Percentiles rank a stretch among this genome's conserved stretches.
These are phyloP conservation scores for Camelina hispida DNA, from an alignment of 345 rosid genomes.

Conservation along the genomic window DNA sequence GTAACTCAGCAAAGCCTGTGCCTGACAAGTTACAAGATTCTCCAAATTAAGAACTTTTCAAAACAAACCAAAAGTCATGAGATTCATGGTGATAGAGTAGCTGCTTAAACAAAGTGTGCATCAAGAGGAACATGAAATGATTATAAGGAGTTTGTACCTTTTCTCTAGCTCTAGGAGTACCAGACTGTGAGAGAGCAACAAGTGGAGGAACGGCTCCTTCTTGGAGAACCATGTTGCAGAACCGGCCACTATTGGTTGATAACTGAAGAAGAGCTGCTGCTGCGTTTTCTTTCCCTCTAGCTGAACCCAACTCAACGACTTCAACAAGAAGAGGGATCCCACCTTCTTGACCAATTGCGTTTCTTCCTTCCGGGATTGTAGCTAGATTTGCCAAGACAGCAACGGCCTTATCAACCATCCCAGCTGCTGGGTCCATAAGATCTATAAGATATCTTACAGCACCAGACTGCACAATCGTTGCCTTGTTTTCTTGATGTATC, in stretches of 20 bases:
- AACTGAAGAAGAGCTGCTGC: conserved; percentile 99
- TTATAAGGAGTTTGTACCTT: conserved; percentile 58
- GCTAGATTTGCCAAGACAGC: conserved; percentile 97
- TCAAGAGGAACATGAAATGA: not conserved
- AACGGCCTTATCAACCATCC: conserved; percentile 99
- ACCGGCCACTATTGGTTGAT: conserved; percentile 70
- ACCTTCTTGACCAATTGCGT: conserved; percentile 75
- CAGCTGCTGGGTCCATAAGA: conserved; percentile 97
- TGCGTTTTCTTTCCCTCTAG: conserved; percentile 97
- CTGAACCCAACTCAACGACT: conserved; percentile 97
- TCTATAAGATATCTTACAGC: conserved; percentile 90
- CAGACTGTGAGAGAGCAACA: conserved; percentile 88
- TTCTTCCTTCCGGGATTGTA: conserved; percentile 77
- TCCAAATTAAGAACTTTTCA: conserved; percentile 2
- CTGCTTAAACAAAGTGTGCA: not conserved
- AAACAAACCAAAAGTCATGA: not conserved
- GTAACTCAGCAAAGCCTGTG: conserved; percentile 76
- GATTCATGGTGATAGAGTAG: too few relatives aligned
- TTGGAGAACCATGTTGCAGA: conserved; percentile 84
- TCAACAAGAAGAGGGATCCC: conserved; percentile 90
- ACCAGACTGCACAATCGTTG: conserved; percentile 83
- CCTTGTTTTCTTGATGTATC: conserved; percentile 90
- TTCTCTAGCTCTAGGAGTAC: conserved; percentile 96
- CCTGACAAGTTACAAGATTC: conserved; percentile 55
- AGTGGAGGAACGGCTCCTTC: conserved; percentile 98